Evolutionary conservation across 495 filamentous ascomycete species (phyloP).

Genomic region (Neurospora sp.): DNA sequence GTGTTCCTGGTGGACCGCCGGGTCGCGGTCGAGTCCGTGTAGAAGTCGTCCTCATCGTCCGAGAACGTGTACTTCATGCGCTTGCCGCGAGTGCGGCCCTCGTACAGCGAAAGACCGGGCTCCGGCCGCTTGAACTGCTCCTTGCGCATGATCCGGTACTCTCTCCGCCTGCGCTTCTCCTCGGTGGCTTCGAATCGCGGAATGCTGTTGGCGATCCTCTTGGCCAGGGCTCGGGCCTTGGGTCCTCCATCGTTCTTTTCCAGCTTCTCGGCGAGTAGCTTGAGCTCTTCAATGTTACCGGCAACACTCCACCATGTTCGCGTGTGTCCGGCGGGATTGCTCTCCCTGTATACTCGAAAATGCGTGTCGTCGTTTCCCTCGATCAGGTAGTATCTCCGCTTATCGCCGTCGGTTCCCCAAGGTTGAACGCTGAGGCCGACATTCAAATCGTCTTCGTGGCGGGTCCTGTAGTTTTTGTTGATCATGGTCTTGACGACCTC

Average conservation of each 20-base stretch:
- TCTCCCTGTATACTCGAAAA: constrained; percentile 92
- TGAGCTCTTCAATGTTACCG: constrained; percentile 80
- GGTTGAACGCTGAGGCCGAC: constrained; percentile 88
- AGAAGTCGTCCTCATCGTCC: constrained; percentile 69
- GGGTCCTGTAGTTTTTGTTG: constrained; percentile 81
- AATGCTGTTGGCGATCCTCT: constrained; percentile 68
- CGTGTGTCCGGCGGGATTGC: constrained; percentile 66
- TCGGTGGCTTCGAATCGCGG: constrained; percentile 93
- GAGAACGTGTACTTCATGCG: constrained; percentile 93
- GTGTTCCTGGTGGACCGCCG: constrained; percentile 71
- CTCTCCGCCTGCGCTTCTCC: constrained; percentile 88
- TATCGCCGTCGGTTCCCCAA: constrained; percentile 86
- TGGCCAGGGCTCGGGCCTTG: constrained; percentile 64
- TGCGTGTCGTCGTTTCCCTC: constrained; percentile 90
- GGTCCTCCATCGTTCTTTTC: constrained; percentile 63
- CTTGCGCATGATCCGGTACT: constrained; percentile 80
- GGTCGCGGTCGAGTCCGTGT: constrained; percentile 54
- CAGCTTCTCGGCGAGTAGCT: constrained; percentile 60
- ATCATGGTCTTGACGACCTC: constrained; percentile 72
- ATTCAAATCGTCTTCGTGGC: constrained; percentile 87
- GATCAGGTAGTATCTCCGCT: constrained; percentile 85
- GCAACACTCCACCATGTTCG: constrained; percentile 89
- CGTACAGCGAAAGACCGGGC: constrained; percentile 84
- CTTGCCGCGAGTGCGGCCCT: constrained; percentile 92
- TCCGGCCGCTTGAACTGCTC: constrained; percentile 82